Conservation (phyloP, 1,284 basidiomycete genomes). For the Peniophora sp. region DNA sequence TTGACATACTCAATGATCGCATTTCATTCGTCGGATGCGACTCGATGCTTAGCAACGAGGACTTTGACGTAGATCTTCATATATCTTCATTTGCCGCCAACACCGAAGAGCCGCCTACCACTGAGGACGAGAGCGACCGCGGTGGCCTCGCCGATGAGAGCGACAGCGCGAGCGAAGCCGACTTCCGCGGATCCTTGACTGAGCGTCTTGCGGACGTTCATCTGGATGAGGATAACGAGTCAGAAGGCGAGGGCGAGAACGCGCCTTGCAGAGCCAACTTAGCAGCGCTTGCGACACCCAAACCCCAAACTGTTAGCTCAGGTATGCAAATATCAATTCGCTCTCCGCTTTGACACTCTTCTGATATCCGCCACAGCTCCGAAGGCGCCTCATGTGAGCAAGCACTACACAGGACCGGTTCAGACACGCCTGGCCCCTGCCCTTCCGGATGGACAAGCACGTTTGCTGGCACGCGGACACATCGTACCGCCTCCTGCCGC, state of each 20-base stretch:
- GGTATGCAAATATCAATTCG: neutral
- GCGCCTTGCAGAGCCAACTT: neutral
- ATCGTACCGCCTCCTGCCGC: neutral
- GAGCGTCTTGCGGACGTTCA: constrained; percentile 12
- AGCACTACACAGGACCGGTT: neutral
- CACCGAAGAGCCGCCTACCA: neutral
- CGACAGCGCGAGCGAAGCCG: constrained; percentile 1
- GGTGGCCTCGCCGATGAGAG: constrained; percentile 1
- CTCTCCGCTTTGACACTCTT: neutral
- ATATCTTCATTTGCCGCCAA: neutral
- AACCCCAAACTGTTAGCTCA: constrained; percentile 1
- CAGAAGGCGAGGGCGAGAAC: neutral
- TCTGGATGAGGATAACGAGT: constrained; percentile 2
- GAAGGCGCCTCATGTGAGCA: neutral
- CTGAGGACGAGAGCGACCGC: neutral
- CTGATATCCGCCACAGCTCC: neutral
- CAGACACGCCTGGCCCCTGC: neutral
- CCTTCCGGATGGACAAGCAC: constrained; percentile 1
- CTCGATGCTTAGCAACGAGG: constrained; percentile 18
- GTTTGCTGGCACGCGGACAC: neutral
- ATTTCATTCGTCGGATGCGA: constrained; percentile 44
- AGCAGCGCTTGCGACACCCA: neutral
- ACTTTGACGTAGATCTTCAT: constrained; percentile 6
- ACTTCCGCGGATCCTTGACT: constrained; percentile 6
- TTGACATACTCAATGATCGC: constrained; percentile 57